Percentiles rank a stretch among this genome's conserved stretches.
Conservation (phyloP, 2,329 filamentous ascomycete genomes). For the Raffaelea arxii region DNA sequence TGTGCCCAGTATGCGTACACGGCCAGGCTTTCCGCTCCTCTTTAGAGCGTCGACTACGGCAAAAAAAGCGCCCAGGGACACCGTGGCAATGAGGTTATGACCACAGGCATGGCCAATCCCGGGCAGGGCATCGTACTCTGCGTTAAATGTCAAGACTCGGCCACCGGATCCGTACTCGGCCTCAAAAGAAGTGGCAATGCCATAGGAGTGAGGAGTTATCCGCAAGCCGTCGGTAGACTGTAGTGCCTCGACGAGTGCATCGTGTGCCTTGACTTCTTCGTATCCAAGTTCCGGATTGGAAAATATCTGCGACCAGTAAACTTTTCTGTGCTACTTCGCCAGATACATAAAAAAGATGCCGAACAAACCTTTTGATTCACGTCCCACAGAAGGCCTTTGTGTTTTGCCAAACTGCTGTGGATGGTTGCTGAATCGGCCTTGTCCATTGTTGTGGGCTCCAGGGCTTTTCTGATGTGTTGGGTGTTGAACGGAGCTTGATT, state of each 20-base stretch:
- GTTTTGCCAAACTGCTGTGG: conserved; percentile 1
- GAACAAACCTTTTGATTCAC: conserved; percentile 6
- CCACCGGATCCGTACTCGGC: conserved; percentile 15
- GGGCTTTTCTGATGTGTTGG: not conserved
- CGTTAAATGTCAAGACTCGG: conserved; percentile 12
- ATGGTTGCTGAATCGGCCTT: not conserved
- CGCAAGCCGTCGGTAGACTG: conserved; percentile 27
- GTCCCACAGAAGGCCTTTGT: conserved; percentile 5
- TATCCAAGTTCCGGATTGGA: conserved; percentile 38
- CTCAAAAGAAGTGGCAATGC: conserved; percentile 39
- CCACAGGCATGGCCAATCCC: conserved; percentile 30
- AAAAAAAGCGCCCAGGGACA: conserved; percentile 24
- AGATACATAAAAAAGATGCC: too few relatives aligned
- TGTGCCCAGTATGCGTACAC: conserved; percentile 25
- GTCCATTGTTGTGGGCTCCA: not conserved
- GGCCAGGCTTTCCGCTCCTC: conserved; percentile 13
- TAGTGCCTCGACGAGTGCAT: conserved; percentile 34
- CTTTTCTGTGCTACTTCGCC: not conserved
- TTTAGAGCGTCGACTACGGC: conserved; percentile 17
- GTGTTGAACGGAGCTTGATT: too few relatives aligned
- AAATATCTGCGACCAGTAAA: conserved; percentile 16
- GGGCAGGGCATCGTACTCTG: conserved; percentile 19
- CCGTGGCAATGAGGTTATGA: conserved; percentile 31
- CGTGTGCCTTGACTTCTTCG: conserved; percentile 38
- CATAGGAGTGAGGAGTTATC: conserved; percentile 38